Percentiles rank a stretch among this genome's conserved stretches.
Evolutionary conservation across 176 grass and related monocot genomes (phyloP).

Genomic region (Avena insularis): DNA sequence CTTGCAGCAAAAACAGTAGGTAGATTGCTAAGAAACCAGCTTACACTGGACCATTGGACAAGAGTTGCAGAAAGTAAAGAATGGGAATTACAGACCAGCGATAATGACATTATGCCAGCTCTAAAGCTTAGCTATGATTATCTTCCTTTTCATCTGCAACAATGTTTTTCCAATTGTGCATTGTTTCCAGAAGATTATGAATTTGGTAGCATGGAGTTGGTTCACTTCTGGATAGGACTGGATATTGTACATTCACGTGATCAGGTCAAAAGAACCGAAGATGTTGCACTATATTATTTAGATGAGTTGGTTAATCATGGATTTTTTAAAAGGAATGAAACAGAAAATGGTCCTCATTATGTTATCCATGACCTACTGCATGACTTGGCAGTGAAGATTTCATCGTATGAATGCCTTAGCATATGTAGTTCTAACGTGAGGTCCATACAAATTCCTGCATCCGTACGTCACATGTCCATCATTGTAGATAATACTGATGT

Average conservation of each 20-base stretch:
- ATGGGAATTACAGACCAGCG: neutral
- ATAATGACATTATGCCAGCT: conserved; percentile 42
- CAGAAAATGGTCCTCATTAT: neutral
- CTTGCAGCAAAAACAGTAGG: conserved; percentile 37
- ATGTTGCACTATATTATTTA: neutral
- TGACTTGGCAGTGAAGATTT: conserved; percentile 26
- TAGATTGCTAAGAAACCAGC: neutral
- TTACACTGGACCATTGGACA: neutral
- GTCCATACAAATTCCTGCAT: neutral
- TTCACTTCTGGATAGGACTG: conserved; percentile 44
- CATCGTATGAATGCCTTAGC: conserved; percentile 32
- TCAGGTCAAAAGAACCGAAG: neutral
- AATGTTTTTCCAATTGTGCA: neutral
- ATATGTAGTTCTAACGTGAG: neutral
- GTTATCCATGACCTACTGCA: conserved; percentile 40
- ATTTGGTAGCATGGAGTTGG: neutral
- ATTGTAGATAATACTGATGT: neutral
- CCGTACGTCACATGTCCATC: conserved; percentile 37
- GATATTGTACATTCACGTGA: neutral
- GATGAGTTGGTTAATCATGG: neutral
- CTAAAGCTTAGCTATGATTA: conserved; percentile 46
- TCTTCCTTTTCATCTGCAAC: conserved; percentile 31
- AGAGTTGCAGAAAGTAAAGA: conserved; percentile 21
- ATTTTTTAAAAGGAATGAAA: neutral
- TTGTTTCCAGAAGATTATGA: conserved; percentile 46